phyloP scores from a whole-genome alignment of 495 filamentous ascomycete species.

The Filosporella fistucella region DNA sequence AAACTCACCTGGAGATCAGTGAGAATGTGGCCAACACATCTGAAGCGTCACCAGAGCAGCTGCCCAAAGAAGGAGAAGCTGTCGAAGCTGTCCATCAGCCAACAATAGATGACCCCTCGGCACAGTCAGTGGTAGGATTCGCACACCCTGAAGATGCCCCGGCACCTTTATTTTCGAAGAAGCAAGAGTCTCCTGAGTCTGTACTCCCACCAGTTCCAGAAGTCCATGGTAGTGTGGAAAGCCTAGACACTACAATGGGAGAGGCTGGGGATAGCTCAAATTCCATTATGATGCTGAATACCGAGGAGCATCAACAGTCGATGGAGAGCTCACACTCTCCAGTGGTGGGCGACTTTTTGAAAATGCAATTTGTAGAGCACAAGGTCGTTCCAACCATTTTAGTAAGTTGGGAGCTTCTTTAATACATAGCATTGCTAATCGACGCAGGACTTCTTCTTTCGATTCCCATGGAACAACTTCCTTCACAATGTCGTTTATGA shows the following conservation, averaged over 20 bases:
- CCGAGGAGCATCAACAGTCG: constrained; percentile 15
- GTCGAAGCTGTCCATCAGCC: background rate
- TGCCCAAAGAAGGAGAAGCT: background rate
- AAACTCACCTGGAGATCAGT: background rate
- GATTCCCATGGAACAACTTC: constrained; percentile 99
- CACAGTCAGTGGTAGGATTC: constrained; percentile 7
- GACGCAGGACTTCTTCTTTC: constrained; percentile 86
- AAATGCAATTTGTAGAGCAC: constrained; percentile 95
- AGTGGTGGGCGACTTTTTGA: constrained; percentile 95
- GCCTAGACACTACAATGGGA: constrained; percentile 24
- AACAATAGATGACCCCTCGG: background rate
- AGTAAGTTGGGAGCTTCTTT: constrained; percentile 45
- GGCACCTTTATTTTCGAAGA: constrained; percentile 55
- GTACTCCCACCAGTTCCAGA: background rate
- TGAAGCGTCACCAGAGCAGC: no score
- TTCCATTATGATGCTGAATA: constrained; percentile 21
- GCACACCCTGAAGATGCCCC: constrained; percentile 63
- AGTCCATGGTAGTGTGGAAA: constrained; percentile 24
- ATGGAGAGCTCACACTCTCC: constrained; percentile 47
- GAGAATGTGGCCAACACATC: no score
- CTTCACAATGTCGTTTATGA: constrained; percentile 99
- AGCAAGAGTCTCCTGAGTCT: constrained; percentile 6
- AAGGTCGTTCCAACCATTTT: constrained; percentile 93
- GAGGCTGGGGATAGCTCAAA: constrained; percentile 24
- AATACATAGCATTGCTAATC: constrained; percentile 6